phyloP scores from a whole-genome alignment of 2,329 filamentous ascomycete genomes.

The Waltergamsia citrina region DNA sequence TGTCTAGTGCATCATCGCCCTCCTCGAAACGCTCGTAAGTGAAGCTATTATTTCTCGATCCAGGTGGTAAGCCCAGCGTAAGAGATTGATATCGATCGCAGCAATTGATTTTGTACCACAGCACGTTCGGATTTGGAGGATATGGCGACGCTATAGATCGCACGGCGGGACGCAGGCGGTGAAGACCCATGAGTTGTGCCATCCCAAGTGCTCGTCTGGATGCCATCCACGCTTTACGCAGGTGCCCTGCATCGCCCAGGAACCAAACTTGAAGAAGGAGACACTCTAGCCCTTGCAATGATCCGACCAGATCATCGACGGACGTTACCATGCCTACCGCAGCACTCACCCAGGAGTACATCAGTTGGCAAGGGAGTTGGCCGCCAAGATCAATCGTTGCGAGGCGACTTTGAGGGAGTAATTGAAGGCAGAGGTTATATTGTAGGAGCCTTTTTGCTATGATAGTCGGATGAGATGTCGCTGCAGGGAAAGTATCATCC shows the following conservation, averaged over 20 bases:
- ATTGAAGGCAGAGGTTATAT: constrained; percentile 34
- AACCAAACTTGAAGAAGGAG: constrained; percentile 37
- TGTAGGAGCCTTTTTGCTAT: constrained; percentile 38
- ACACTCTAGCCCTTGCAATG: constrained; percentile 42
- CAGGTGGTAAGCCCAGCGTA: constrained; percentile 37
- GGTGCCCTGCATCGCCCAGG: constrained; percentile 41
- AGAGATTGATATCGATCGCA: constrained; percentile 41
- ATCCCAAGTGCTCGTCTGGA: constrained; percentile 38
- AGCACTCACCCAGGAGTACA: constrained; percentile 15
- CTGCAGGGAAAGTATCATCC: constrained; percentile 22
- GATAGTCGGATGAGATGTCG: constrained; percentile 35
- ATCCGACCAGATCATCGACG: constrained; percentile 41
- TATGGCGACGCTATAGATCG: constrained; percentile 15
- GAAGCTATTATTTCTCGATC: constrained; percentile 29
- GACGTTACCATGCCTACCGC: constrained; percentile 31
- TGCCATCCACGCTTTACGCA: constrained; percentile 44
- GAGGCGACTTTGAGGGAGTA: constrained; percentile 23
- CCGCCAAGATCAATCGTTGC: constrained; percentile 10
- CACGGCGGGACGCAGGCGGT: constrained; percentile 23
- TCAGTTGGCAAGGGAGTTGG: not conserved
- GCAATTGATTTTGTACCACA: constrained; percentile 41
- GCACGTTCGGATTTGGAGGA: constrained; percentile 16
- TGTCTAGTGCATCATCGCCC: constrained; percentile 26
- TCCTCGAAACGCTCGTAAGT: constrained; percentile 15
- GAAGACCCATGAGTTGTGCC: constrained; percentile 40